phyloP scores from a whole-genome alignment of 805 yeast genomes.

The Yamadazyma takamatsuzukensis region DNA sequence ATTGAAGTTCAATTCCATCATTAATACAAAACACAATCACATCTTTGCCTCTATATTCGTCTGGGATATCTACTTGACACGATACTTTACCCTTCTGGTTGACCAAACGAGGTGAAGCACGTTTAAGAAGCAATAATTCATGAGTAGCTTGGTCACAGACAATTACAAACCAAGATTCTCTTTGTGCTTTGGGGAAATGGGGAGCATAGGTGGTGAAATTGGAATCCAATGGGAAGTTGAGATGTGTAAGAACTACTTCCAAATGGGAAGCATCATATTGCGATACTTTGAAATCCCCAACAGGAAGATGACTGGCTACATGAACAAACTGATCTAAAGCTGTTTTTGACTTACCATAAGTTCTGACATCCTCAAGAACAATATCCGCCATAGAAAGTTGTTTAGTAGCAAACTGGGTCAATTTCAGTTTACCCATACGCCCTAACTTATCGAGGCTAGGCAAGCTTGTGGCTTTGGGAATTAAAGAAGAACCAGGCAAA shows the following conservation, averaged over 20 bases:
- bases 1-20: conserved; percentile 62
- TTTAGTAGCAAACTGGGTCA: conserved; percentile 30
- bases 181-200: conserved; percentile 83
- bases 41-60: conserved; percentile 42
- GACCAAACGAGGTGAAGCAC: conserved; percentile 60
- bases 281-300: conserved; percentile 42
- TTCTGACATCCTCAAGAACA: conserved; percentile 9
- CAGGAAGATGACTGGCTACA: conserved; percentile 59
- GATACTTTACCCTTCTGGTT: conserved; percentile 36
- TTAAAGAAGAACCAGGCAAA: conserved; percentile 44
- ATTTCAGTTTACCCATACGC: conserved; percentile 28
- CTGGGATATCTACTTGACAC: conserved; percentile 49
- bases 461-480: conserved; percentile 14
- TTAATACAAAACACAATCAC: conserved; percentile 51
- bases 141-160: conserved; percentile 46
- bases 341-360: conserved; percentile 18
- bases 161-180: conserved; percentile 89
- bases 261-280: conserved; percentile 38
- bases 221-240: conserved; percentile 44
- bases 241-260: conserved; percentile 49
- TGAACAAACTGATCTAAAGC: conserved; percentile 47
- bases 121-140: conserved; percentile 62
- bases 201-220: conserved; percentile 74
- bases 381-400: conserved; percentile 4
- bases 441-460: conserved; percentile 33